Evolutionary conservation across 179 eudicot species (phyloP).

Genomic region (Beta lomatogona): DNA sequence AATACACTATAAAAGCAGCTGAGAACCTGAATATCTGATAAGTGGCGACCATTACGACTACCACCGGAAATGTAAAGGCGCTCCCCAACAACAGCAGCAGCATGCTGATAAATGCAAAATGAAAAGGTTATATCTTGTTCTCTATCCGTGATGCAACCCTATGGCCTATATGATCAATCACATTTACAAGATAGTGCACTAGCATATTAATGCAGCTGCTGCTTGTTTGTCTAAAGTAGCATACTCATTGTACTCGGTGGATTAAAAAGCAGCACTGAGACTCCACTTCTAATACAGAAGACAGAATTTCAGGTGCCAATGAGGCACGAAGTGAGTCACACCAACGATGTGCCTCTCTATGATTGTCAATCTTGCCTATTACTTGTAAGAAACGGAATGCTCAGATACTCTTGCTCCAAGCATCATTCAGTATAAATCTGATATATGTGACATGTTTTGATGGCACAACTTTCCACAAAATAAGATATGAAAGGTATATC

Average conservation of each 20-base stretch:
- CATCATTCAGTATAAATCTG: neutral
- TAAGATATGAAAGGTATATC: neutral
- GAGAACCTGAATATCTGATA: slow-evolving; percentile 85
- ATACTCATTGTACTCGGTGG: neutral
- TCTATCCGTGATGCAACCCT: neutral
- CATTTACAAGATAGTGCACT: neutral
- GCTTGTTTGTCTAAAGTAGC: neutral
- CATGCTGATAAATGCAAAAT: slow-evolving; percentile 58
- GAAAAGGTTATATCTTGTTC: neutral
- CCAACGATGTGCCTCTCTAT: neutral
- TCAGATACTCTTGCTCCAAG: neutral
- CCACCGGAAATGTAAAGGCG: slow-evolving; percentile 82
- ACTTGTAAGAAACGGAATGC: neutral
- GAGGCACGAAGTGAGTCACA: neutral
- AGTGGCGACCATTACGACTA: slow-evolving; percentile 86
- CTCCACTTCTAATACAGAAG: neutral
- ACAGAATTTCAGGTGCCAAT: neutral
- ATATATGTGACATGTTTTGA: neutral
- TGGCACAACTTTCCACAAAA: neutral
- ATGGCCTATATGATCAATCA: neutral
- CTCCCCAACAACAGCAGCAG: slow-evolving; percentile 58
- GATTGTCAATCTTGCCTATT: neutral
- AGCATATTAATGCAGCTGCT: neutral
- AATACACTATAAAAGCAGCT: neutral
- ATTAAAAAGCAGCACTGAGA: neutral